A percentile compares a stretch with the other conserved stretches of the same genome.
These are phyloP conservation scores for Cyamopsis tetragonoloba DNA, from an alignment of 306 rosid genomes.

Conservation along the genomic window DNA sequence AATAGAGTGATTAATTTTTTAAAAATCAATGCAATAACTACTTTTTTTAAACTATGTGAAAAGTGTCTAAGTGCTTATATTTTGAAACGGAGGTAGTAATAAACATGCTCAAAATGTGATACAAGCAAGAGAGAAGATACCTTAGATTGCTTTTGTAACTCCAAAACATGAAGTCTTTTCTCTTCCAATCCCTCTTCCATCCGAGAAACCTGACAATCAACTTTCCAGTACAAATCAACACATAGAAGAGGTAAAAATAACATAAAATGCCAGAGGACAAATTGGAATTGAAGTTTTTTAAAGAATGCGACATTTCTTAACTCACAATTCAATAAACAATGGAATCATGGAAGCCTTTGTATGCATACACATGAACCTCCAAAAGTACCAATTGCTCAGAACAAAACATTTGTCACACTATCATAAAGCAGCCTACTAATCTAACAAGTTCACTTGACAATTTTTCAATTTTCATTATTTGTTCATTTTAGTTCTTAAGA, in stretches of 20 bases:
- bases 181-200: constrained; percentile 51
- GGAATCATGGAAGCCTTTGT: background rate
- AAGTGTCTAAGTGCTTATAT: no score
- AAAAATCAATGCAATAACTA: no score
- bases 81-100: no score
- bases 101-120: constrained; percentile 13
- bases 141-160: constrained; percentile 70
- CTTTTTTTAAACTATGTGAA: no score
- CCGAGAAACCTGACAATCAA: constrained; percentile 51
- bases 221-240: constrained; percentile 24
- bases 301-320: background rate
- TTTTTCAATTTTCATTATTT: constrained; percentile 1
- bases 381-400: constrained; percentile 1
- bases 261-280: background rate
- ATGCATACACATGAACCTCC: background rate
- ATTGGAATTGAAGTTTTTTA: background rate
- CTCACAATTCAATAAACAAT: background rate
- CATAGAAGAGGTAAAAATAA: constrained; percentile 4
- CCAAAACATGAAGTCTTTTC: constrained; percentile 36
- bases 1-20: no score
- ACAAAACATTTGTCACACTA: constrained; percentile 7
- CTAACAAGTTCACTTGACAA: background rate
- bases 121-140: constrained; percentile 28
- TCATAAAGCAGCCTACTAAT: background rate
- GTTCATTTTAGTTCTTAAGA: constrained; percentile 11